Percentiles rank a stretch among this genome's conserved stretches.
These are phyloP conservation scores for Lachnellula cervina DNA, from an alignment of 2,329 filamentous ascomycete species.

Conservation along the genomic window DNA sequence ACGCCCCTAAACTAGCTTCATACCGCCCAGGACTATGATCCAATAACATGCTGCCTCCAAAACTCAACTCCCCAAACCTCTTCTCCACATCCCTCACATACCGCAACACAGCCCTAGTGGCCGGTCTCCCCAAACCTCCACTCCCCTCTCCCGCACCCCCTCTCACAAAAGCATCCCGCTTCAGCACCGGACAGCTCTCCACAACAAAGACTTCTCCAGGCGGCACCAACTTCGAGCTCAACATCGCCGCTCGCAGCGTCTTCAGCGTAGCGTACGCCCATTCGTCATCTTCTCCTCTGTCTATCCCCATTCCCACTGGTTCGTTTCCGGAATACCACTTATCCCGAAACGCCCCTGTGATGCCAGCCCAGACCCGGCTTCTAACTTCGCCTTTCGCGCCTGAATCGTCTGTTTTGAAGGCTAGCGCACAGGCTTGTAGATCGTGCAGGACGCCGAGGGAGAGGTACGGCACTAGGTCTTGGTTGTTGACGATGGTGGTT, in stretches of 20 bases:
- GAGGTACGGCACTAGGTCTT: constrained; percentile 68
- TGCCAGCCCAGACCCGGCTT: constrained; percentile 59
- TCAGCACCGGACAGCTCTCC: constrained; percentile 62
- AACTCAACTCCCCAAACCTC: constrained; percentile 64
- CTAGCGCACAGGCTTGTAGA: constrained; percentile 65
- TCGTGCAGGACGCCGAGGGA: constrained; percentile 72
- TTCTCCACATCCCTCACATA: constrained; percentile 68
- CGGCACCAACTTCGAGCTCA: constrained; percentile 64
- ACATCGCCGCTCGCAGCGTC: constrained; percentile 62
- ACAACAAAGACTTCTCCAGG: constrained; percentile 73
- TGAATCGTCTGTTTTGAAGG: constrained; percentile 67
- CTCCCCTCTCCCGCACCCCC: constrained; percentile 28
- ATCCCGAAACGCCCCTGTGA: constrained; percentile 57
- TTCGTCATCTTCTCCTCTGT: constrained; percentile 51
- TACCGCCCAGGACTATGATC: constrained; percentile 74
- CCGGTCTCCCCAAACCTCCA: constrained; percentile 52
- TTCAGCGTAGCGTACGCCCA: constrained; percentile 68
- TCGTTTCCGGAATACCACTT: constrained; percentile 52
- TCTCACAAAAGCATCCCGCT: constrained; percentile 58
- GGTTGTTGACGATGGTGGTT: constrained; percentile 68
- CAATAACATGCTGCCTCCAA: constrained; percentile 68
- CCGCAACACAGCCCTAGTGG: constrained; percentile 63
- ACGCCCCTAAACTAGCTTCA: constrained; percentile 60
- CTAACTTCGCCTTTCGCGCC: constrained; percentile 64
- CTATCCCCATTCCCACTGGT: constrained; percentile 36